Evolutionary conservation across 345 rosid species (phyloP), one percentile per base, ranked within the genome.

Genomic region (Adansonia digitata): DNA sequence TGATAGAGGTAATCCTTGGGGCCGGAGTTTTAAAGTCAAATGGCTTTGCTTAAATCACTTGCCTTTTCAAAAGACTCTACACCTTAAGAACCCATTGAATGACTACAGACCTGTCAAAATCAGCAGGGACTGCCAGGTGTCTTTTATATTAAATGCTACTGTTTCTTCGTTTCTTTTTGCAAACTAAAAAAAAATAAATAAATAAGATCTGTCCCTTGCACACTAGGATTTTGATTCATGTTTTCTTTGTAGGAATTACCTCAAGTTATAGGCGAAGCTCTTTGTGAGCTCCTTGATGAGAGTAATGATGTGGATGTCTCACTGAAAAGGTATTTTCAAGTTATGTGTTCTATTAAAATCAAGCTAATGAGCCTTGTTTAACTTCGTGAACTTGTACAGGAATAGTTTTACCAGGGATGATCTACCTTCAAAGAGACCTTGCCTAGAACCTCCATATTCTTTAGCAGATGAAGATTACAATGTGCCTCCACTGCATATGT

Each of bases 61-160:
- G 84, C 97, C 98, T 77, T 94, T 94, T 82, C 97, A 89, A 79
- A 91, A 90, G 90, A 94, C 97, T 67, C 90, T 91, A 74, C 97
- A 94, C 84, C 97, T 94, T 75, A 91, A 87, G 91, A 92, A 94
- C 80, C 97, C 97, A 67, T 76, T 94, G 82, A 94, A 92, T 84
- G 97, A 91, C 81, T 85, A 84, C 84, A 94, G 89, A 80, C 97
- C 97, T 80, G 97, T 94, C 81, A 92, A 94, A 88, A 94, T 92
- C 81, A 94, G 98, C 88, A 88, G 98, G 77, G 98, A 94, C 75
- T 94, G 98, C 68, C 97, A 92, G 98, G 98, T 94, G 67, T 74
- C 79, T 66, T 55, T 70, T 20, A 17, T 14, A 57, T 77, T 57
- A 10, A 10, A 26, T 78, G 61, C 40, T 51, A 27, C 72, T 48